Conservation (phyloP, 352 stramenopile genomes). For the Lagenidium sp. region DNA sequence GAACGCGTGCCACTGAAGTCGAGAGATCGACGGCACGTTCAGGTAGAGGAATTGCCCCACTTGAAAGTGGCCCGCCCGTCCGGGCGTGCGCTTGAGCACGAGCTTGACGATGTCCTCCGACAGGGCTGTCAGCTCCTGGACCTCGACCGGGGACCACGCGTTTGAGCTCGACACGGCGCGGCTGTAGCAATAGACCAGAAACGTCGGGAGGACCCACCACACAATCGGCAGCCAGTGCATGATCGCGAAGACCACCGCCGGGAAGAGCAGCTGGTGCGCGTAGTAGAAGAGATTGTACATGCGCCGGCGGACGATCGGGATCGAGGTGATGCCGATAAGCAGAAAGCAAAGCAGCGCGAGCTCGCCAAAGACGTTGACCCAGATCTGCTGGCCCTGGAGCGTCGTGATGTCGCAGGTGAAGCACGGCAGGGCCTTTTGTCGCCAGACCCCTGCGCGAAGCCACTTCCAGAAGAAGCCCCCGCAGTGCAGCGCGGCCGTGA, state of each 20-base stretch:
- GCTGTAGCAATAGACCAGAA: constrained; percentile 28
- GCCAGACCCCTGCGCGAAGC: constrained; percentile 12
- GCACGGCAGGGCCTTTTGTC: constrained; percentile 23
- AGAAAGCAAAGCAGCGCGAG: constrained; percentile 26
- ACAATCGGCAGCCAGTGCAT: constrained; percentile 27
- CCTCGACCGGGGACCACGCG: constrained; percentile 14
- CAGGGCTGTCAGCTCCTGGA: constrained; percentile 15
- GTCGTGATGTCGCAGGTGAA: constrained; percentile 28
- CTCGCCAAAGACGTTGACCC: constrained; percentile 35
- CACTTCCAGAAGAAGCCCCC: constrained; percentile 19
- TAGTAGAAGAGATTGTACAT: constrained; percentile 38
- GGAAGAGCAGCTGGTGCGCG: constrained; percentile 28
- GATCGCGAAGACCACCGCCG: constrained; percentile 19
- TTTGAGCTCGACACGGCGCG: constrained; percentile 20
- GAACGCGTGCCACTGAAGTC: constrained; percentile 45
- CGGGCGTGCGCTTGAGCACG: constrained; percentile 14
- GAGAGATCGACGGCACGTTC: constrained; percentile 30
- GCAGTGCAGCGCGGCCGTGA: constrained; percentile 13
- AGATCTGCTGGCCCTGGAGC: constrained; percentile 13
- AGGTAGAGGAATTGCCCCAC: constrained; percentile 41
- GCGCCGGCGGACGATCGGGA: constrained; percentile 26
- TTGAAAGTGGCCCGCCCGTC: constrained; percentile 11
- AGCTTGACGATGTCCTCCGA: constrained; percentile 23
- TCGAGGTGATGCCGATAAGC: constrained; percentile 18
- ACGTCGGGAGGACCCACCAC: constrained; percentile 25